Evolutionary conservation across 768 basidiomycete genomes (phyloP).

Genomic region (Steccherinum ochraceum): DNA sequence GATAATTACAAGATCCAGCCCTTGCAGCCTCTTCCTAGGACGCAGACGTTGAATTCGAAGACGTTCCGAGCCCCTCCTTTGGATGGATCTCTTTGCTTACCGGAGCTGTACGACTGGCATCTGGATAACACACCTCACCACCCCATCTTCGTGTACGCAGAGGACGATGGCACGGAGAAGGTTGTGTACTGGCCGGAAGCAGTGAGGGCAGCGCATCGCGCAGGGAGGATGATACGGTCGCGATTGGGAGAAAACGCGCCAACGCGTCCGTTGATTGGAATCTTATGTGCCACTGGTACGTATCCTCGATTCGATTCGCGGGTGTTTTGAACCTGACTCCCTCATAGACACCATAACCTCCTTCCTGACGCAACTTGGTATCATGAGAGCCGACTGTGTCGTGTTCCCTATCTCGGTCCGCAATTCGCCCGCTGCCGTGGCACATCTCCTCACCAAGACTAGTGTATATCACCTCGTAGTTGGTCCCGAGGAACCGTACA

Average conservation of each 20-base stretch:
- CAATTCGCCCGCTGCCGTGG: conserved; percentile 21
- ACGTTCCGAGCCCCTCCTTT: conserved; percentile 29
- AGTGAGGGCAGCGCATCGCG: conserved; percentile 5
- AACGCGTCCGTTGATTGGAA: conserved; percentile 5
- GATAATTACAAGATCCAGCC: conserved; percentile 6
- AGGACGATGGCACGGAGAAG: conserved; percentile 7
- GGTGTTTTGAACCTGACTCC: not conserved
- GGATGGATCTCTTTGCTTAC: conserved; percentile 26
- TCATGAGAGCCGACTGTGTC: conserved; percentile 7
- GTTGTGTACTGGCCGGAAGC: conserved; percentile 12
- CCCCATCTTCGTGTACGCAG: conserved; percentile 23
- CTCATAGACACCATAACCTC: conserved; percentile 9
- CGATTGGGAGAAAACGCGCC: not conserved
- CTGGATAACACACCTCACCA: conserved; percentile 21
- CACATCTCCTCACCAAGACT: conserved; percentile 22
- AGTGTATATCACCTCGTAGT: conserved; percentile 22
- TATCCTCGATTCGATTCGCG: not conserved
- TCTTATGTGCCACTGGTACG: conserved; percentile 6
- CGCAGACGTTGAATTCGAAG: conserved; percentile 16
- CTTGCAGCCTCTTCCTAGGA: conserved; percentile 10
- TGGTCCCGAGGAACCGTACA: conserved; percentile 20
- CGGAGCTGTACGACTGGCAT: conserved; percentile 31
- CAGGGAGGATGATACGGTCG: not conserved
- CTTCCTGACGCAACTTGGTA: conserved; percentile 4
- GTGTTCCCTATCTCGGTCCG: conserved; percentile 20